Conservation (phyloP, 1,284 basidiomycete species). For the Tausonia pullulans region DNA sequence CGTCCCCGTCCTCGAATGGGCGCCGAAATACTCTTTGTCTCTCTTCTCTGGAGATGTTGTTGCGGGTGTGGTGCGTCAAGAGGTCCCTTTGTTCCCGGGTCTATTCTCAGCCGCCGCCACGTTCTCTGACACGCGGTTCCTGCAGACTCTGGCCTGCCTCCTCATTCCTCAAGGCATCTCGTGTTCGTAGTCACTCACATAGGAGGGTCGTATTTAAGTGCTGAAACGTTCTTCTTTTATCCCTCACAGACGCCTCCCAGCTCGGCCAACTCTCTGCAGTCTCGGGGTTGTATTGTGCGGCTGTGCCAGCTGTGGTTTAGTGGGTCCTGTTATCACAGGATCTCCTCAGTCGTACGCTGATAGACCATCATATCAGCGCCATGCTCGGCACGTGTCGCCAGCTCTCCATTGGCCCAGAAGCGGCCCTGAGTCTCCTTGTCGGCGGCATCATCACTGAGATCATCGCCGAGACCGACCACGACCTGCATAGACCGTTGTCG, state of each 20-base stretch:
- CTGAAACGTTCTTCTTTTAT: constrained; percentile 15
- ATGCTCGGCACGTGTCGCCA: constrained; percentile 26
- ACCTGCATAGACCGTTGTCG: constrained; percentile 1
- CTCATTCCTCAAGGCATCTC: constrained; percentile 86
- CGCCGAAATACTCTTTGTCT: too few relatives aligned
- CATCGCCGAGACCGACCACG: constrained; percentile 25
- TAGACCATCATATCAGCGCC: neutral
- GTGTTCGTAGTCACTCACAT: constrained; percentile 73
- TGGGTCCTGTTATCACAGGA: constrained; percentile 45
- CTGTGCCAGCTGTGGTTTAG: constrained; percentile 70
- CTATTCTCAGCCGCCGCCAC: too few relatives aligned
- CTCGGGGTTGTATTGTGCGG: constrained; percentile 71
- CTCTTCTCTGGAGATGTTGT: too few relatives aligned
- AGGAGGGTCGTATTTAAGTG: constrained; percentile 21
- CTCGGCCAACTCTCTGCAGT: constrained; percentile 57
- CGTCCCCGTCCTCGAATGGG: too few relatives aligned
- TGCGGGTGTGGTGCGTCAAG: too few relatives aligned
- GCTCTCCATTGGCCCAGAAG: constrained; percentile 67
- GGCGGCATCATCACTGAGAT: constrained; percentile 71
- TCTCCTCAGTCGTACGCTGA: neutral
- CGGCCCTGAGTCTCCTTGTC: constrained; percentile 73
- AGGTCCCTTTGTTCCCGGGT: too few relatives aligned
- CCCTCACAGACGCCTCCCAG: neutral
- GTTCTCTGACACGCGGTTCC: too few relatives aligned
- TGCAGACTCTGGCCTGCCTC: constrained; percentile 54